Percentiles rank a stretch among this genome's conserved stretches.
phyloP scores from a whole-genome alignment of 192 early-diverging fungal species.

The Coemansia sp. region DNA sequence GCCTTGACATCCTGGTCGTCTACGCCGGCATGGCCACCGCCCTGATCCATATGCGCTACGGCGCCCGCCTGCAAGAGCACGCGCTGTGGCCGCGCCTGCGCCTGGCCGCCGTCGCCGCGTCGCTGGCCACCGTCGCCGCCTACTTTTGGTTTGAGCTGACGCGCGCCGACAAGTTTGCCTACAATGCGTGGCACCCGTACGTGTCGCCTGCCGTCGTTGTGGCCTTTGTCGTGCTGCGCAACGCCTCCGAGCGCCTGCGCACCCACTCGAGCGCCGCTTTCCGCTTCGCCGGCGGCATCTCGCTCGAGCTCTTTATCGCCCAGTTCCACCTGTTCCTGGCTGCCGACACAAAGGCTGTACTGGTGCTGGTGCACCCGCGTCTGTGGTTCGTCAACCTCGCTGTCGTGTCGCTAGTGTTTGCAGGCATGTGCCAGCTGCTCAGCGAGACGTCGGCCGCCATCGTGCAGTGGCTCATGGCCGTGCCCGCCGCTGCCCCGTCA shows the following conservation, averaged over 20 bases:
- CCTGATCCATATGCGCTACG: constrained; percentile 44
- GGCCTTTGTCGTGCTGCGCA: constrained; percentile 64
- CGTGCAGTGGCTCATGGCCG: constrained; percentile 25
- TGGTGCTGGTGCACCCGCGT: constrained; percentile 55
- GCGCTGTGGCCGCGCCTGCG: constrained; percentile 42
- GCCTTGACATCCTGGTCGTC: constrained; percentile 64
- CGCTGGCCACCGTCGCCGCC: constrained; percentile 41
- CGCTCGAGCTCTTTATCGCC: constrained; percentile 72
- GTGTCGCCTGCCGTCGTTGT: constrained; percentile 60
- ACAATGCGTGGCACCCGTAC: constrained; percentile 67
- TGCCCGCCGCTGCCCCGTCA: background rate
- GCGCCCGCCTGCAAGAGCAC: constrained; percentile 28
- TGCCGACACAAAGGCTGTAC: constrained; percentile 68
- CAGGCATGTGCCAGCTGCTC: constrained; percentile 48
- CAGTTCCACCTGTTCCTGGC: constrained; percentile 79
- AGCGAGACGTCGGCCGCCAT: constrained; percentile 48
- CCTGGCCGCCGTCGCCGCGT: constrained; percentile 24
- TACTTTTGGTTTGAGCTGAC: constrained; percentile 57
- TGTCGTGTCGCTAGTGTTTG: constrained; percentile 50
- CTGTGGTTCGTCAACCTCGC: constrained; percentile 54
- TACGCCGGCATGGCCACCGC: constrained; percentile 67
- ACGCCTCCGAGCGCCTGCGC: constrained; percentile 55
- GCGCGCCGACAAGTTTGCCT: constrained; percentile 54
- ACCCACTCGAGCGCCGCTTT: constrained; percentile 55
- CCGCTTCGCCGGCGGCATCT: constrained; percentile 58